These are phyloP conservation scores for Purpureocillium lavendulum DNA, from an alignment of 2,329 filamentous ascomycete species.

Conservation along the genomic window DNA sequence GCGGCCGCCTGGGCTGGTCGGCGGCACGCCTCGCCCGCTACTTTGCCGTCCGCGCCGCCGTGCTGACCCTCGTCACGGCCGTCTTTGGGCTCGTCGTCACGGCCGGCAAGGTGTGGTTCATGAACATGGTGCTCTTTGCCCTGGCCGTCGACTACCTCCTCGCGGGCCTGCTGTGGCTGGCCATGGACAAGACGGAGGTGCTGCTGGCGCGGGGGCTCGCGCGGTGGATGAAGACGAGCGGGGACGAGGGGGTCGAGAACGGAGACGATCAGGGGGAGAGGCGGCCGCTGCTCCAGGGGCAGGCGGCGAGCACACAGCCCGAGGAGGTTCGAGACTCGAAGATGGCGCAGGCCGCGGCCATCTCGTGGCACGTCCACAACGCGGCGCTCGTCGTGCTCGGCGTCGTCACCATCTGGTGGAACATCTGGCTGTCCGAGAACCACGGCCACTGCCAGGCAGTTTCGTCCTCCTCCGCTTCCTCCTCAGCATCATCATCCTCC, in stretches of 20 bases:
- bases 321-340: not conserved
- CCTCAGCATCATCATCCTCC: no score
- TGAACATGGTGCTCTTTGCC: conserved; percentile 35
- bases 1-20: conserved; percentile 28
- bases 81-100: conserved; percentile 23
- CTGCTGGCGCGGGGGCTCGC: conserved; percentile 18
- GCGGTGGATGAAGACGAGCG: conserved; percentile 3
- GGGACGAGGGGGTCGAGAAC: conserved; percentile 4
- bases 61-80: conserved; percentile 24
- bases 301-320: no score
- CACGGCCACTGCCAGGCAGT: conserved; percentile 24
- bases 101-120: conserved; percentile 27
- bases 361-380: conserved; percentile 35
- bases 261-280: conserved; percentile 15
- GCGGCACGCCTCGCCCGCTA: conserved; percentile 24
- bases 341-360: conserved; percentile 3
- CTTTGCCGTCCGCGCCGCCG: conserved; percentile 25
- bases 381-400: conserved; percentile 21
- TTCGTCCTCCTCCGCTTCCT: no score
- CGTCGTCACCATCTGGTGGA: conserved; percentile 34
- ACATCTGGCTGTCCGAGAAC: conserved; percentile 33
- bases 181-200: conserved; percentile 24
- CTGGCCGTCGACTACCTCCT: conserved; percentile 37
- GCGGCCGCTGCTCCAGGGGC: conserved; percentile 18
- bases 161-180: conserved; percentile 31